These are phyloP conservation scores for Aquilaria agallochum DNA, from an alignment of 441 rosid species.

Conservation along the genomic window DNA sequence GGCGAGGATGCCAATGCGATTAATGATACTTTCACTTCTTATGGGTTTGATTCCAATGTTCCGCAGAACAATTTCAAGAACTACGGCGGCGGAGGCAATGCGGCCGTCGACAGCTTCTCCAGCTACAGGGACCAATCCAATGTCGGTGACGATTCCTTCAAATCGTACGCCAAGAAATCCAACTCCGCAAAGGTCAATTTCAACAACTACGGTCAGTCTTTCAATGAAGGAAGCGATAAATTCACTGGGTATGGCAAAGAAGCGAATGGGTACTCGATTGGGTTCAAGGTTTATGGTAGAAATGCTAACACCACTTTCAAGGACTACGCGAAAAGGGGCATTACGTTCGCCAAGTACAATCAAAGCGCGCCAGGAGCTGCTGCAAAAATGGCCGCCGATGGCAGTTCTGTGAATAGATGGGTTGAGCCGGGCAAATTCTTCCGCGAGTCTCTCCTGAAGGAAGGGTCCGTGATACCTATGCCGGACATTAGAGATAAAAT, in stretches of 20 bases:
- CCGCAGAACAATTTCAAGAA: conserved; percentile 67
- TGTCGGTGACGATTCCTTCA: conserved; percentile 81
- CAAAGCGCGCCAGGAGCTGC: conserved; percentile 24
- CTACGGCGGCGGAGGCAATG: conserved; percentile 69
- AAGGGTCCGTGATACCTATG: conserved; percentile 80
- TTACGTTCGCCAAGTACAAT: conserved; percentile 48
- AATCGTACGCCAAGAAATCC: conserved; percentile 70
- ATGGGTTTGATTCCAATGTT: conserved; percentile 61
- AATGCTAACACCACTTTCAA: conserved; percentile 55
- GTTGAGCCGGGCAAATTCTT: conserved; percentile 97
- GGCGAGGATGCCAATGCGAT: conserved; percentile 63
- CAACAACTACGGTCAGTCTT: conserved; percentile 72
- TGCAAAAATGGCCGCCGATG: conserved; percentile 25
- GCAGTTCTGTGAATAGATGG: conserved; percentile 69
- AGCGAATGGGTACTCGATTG: conserved; percentile 34
- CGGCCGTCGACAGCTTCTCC: conserved; percentile 40
- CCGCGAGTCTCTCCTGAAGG: conserved; percentile 59
- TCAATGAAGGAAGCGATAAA: conserved; percentile 79
- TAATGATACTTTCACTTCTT: conserved; percentile 60
- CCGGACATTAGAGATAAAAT: conserved; percentile 92
- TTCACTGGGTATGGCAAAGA: conserved; percentile 74
- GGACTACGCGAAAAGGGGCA: conserved; percentile 52
- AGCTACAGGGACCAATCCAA: conserved; percentile 79
- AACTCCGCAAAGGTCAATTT: conserved; percentile 48
- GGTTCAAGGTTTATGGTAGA: conserved; percentile 67